Evolutionary conservation across 306 rosid species (phyloP).

Genomic region (Quercus cerris): DNA sequence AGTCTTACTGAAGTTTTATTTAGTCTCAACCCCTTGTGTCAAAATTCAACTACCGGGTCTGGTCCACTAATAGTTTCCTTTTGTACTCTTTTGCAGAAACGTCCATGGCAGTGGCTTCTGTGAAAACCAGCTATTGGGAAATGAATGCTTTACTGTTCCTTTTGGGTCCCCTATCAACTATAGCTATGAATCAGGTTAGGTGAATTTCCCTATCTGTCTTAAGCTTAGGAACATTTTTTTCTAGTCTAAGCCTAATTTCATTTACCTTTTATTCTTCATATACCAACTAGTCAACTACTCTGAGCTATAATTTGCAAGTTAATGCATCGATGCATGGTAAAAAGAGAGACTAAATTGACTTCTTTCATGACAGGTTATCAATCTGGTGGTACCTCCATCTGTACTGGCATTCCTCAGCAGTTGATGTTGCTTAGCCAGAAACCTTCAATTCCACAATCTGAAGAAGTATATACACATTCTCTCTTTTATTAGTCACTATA

Average conservation of each 20-base stretch:
- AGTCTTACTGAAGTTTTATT: not conserved
- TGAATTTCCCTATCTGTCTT: slow-evolving; percentile 16
- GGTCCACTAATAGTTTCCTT: not conserved
- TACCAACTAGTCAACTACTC: not conserved
- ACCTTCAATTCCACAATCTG: slow-evolving; percentile 30
- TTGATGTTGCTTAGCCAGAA: slow-evolving; percentile 30
- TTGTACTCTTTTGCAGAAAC: not conserved
- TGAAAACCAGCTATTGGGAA: slow-evolving; percentile 22
- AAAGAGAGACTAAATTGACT: not conserved
- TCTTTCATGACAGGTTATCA: slow-evolving; percentile 24
- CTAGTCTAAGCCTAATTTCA: slow-evolving; percentile 9
- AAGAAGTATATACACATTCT: slow-evolving; percentile 13
- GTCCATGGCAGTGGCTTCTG: slow-evolving; percentile 25
- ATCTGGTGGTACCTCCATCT: slow-evolving; percentile 15
- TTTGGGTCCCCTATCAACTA: slow-evolving; percentile 19
- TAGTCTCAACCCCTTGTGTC: not conserved
- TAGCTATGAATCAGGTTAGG: slow-evolving; percentile 51
- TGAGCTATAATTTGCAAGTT: slow-evolving; percentile 6
- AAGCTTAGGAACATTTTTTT: slow-evolving; percentile 17
- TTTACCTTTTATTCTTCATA: not conserved
- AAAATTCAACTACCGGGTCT: not conserved
- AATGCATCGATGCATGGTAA: not conserved
- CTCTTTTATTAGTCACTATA: not conserved
- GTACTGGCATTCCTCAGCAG: slow-evolving; percentile 30
- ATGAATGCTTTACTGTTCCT: slow-evolving; percentile 34